Conservation (phyloP, 352 stramenopile species). For the Phytophthora ohioensis region DNA sequence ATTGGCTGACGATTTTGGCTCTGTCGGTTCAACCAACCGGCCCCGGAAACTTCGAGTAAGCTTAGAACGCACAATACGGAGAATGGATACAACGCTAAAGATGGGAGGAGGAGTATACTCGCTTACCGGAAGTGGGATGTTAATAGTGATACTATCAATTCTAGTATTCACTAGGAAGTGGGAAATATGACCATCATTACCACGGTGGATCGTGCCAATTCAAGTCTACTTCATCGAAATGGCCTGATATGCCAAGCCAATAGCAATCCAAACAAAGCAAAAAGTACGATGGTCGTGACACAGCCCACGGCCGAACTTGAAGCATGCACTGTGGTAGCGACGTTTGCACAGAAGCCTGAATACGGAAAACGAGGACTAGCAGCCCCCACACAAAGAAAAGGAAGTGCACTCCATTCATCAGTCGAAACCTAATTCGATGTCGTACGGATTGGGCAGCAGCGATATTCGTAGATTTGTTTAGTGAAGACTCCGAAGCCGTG, state of each 20-base stretch:
- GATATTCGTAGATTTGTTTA: background rate
- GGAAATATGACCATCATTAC: background rate
- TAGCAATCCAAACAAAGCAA: conserved; percentile 45
- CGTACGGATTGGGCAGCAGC: background rate
- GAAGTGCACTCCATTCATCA: conserved; percentile 16
- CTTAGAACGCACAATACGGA: no score
- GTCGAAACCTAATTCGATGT: background rate
- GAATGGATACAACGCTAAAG: no score
- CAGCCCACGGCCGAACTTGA: conserved; percentile 41
- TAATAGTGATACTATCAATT: no score
- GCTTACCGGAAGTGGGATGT: no score
- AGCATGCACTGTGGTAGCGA: conserved; percentile 24
- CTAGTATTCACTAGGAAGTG: no score
- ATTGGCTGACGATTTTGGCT: no score
- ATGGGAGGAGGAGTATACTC: no score
- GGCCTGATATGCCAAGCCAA: conserved; percentile 14
- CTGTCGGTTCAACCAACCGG: no score
- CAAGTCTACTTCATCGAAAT: conserved; percentile 12
- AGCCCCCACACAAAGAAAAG: conserved; percentile 26
- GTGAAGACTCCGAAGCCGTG: background rate
- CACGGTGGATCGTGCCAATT: conserved; percentile 28
- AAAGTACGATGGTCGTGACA: conserved; percentile 34
- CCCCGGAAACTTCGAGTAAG: no score
- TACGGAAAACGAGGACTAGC: conserved; percentile 22
- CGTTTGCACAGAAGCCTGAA: conserved; percentile 9